phyloP scores from a whole-genome alignment of 1,284 basidiomycete species.

The Marasmius sp. region DNA sequence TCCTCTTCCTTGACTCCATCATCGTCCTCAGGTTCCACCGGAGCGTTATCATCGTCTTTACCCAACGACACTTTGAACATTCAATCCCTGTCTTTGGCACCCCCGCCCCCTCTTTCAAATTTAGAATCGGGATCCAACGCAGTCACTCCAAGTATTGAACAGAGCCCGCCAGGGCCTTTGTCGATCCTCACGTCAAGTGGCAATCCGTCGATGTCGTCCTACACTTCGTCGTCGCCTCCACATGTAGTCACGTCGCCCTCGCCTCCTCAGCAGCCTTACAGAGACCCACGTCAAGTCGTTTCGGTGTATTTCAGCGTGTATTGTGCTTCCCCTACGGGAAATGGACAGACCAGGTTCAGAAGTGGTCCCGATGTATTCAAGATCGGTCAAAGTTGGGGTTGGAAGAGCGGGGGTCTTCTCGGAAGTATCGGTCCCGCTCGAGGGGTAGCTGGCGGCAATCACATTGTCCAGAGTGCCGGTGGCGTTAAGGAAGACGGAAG shows the following conservation, averaged over 20 bases:
- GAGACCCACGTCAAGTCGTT: slow-evolving; percentile 69
- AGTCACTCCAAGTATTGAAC: background rate
- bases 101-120: background rate
- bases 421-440: slow-evolving; percentile 18
- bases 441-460: too few relatives aligned
- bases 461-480: background rate
- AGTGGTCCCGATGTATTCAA: slow-evolving; percentile 87
- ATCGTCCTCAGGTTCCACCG: slow-evolving; percentile 1
- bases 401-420: slow-evolving; percentile 70
- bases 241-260: slow-evolving; percentile 36
- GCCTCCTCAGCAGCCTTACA: slow-evolving; percentile 61
- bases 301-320: slow-evolving; percentile 83
- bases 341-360: slow-evolving; percentile 80
- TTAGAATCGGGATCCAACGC: background rate
- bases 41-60: slow-evolving; percentile 12
- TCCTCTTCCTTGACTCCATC: slow-evolving; percentile 14
- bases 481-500: slow-evolving; percentile 7
- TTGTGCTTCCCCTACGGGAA: slow-evolving; percentile 81
- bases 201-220: too few relatives aligned
- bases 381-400: slow-evolving; percentile 79
- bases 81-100: slow-evolving; percentile 12
- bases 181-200: slow-evolving; percentile 12
- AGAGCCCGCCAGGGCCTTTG: slow-evolving; percentile 2
- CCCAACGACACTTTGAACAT: background rate
- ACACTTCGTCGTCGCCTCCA: slow-evolving; percentile 26